phyloP scores from a whole-genome alignment of 140 eudicot genomes.

The Ambrosia hybrid region DNA sequence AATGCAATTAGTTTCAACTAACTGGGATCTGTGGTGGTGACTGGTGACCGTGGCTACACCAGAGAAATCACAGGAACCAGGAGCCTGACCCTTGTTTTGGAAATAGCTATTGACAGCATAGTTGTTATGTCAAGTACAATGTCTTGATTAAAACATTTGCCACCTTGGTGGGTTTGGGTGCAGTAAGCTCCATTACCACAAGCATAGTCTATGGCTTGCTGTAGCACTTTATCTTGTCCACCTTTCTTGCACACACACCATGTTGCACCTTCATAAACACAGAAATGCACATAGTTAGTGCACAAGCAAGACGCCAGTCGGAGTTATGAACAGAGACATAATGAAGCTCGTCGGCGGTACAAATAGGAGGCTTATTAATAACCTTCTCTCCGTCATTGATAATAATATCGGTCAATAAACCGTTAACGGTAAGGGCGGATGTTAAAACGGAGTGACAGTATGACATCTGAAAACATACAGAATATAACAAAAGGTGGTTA shows the following conservation, averaged over 20 bases:
- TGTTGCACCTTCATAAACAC: slow-evolving; percentile 62
- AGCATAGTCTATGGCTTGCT: slow-evolving; percentile 73
- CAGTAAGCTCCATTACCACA: slow-evolving; percentile 93
- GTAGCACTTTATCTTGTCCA: slow-evolving; percentile 48
- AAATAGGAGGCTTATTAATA: too few relatives aligned
- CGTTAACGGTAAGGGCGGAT: too few relatives aligned
- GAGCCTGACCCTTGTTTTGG: slow-evolving; percentile 59
- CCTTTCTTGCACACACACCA: slow-evolving; percentile 85
- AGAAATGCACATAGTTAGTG: not conserved
- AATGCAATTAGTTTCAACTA: slow-evolving; percentile 2
- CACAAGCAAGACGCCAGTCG: too few relatives aligned
- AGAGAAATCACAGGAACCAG: slow-evolving; percentile 66
- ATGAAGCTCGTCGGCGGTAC: too few relatives aligned
- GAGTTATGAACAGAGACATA: too few relatives aligned
- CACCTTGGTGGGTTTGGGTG: slow-evolving; percentile 55
- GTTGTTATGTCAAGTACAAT: slow-evolving; percentile 63
- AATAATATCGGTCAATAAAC: too few relatives aligned
- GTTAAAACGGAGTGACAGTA: too few relatives aligned
- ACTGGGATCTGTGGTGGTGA: slow-evolving; percentile 84
- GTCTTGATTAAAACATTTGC: slow-evolving; percentile 65
- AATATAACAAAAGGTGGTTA: too few relatives aligned
- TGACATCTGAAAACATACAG: too few relatives aligned
- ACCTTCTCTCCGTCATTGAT: too few relatives aligned
- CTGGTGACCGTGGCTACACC: slow-evolving; percentile 53
- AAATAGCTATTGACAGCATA: slow-evolving; percentile 82